Conservation (phyloP, 2,329 filamentous ascomycete genomes). For the Podosphaera xanthii region DNA sequence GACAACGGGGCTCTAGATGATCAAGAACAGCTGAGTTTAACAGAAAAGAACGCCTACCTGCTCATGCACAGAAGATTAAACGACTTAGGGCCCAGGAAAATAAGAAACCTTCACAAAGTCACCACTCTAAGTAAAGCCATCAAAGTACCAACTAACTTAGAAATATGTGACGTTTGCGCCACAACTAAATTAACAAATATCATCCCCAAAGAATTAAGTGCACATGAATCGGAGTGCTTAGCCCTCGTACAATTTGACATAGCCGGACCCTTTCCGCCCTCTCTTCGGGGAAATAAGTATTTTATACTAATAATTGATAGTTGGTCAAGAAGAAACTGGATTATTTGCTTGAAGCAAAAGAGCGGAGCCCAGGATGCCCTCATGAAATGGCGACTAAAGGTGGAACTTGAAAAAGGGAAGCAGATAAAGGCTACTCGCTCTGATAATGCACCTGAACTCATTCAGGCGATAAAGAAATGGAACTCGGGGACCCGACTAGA, state of each 20-base stretch:
- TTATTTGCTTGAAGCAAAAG: neutral
- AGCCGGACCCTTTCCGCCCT: neutral
- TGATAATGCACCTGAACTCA: neutral
- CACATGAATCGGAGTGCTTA: neutral
- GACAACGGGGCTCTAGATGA: too few species aligned
- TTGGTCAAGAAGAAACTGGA: neutral
- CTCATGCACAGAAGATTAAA: neutral
- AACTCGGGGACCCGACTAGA: neutral
- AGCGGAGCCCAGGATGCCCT: neutral
- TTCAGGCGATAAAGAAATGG: neutral
- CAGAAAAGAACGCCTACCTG: constrained; percentile 1
- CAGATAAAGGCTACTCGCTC: neutral
- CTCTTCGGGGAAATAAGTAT: neutral
- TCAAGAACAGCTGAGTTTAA: neutral
- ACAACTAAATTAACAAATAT: neutral
- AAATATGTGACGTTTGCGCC: neutral
- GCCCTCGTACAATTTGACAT: neutral
- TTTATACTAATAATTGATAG: neutral
- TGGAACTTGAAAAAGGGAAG: neutral
- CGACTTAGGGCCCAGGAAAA: neutral
- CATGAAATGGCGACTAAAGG: too few species aligned
- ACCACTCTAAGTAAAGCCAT: neutral
- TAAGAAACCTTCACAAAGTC: neutral
- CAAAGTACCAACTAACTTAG: neutral
- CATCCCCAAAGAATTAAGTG: neutral